Evolutionary conservation across 2,329 filamentous ascomycete species (phyloP), one percentile per base, ranked within the genome.

Genomic region (Botrytis elliptica): DNA sequence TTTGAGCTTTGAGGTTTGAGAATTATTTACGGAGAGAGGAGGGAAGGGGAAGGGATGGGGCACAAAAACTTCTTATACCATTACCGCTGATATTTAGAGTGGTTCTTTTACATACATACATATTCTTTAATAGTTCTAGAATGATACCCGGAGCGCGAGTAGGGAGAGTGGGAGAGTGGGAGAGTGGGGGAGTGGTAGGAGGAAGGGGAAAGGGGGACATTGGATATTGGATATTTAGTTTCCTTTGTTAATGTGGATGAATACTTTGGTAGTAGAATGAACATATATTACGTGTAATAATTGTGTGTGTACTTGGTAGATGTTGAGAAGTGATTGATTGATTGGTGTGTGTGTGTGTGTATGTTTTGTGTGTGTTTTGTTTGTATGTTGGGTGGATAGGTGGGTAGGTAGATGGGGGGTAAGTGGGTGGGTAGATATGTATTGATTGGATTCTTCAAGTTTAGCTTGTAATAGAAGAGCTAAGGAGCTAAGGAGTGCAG

Each of bases 91-190:
- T 18, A 29, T 52, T 42, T 20, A 33, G 44, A 63, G 29, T 71
- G 66, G 65, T 29, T 36, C 22, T 46, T n/a, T 65, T 71, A 71
- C 33, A 71, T 66, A 65, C 40, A 71, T 46, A 71, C 33, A 52
- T 66, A 65, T 52, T 40, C 33, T 65, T 64, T 65, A 65, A 52
- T 71, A 66, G 25, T 71, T 65, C 59, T 71, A 71, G 69, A 71
- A 71, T 71, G 69, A 71, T 71, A 71, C 69, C 69, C 69, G 59
- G 59, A 52, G 33, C 42, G 46, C 69, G 25, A 42, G n/a, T 33
- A 29, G 20, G 52, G 40, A 36, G n/a, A 64, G 16, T 18, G 25
- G 38, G 12, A 29, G 25, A 33, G 38, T 18, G 12, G 8, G 25
- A 40, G 22, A 29, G 29, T 29, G 40, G 10, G 10, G 10, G 5